These are phyloP conservation scores for Inosperma sp. DNA, from an alignment of 768 basidiomycete genomes.

Conservation along the genomic window DNA sequence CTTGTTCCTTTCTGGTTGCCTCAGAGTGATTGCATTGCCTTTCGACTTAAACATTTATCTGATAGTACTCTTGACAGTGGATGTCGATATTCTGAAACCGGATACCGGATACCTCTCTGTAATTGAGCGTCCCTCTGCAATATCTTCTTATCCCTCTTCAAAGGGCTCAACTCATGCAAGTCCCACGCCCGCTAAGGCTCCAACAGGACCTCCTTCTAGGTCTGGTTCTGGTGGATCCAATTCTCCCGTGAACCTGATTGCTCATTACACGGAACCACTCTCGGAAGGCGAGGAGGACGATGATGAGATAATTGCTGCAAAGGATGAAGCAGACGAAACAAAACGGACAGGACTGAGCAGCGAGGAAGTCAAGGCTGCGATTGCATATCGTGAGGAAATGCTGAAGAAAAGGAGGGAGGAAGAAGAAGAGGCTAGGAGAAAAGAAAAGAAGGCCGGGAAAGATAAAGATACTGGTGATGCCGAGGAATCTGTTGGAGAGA, in stretches of 20 bases:
- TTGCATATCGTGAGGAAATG: conserved; percentile 80
- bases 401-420: conserved; percentile 46
- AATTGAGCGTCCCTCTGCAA: conserved; percentile 65
- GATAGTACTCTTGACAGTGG: conserved; percentile 52
- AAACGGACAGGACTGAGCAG: conserved; percentile 72
- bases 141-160: conserved; percentile 40
- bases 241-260: conserved; percentile 30
- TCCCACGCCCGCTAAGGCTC: conserved; percentile 11
- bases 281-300: conserved; percentile 89
- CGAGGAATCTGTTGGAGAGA: conserved; percentile 7
- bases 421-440: conserved; percentile 23
- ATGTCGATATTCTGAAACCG: conserved; percentile 91
- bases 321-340: conserved; percentile 77
- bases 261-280: conserved; percentile 80
- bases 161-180: conserved; percentile 24
- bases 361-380: conserved; percentile 75
- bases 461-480: conserved; percentile 24
- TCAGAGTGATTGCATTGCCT: conserved; percentile 56
- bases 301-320: conserved; percentile 12
- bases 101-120: conserved; percentile 69
- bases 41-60: neutral
- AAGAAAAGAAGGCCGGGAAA: conserved; percentile 23
- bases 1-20: conserved; percentile 98
- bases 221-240: conserved; percentile 40
- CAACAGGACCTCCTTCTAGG: conserved; percentile 11